Conservation (phyloP, 495 filamentous ascomycete species). For the Xylaria sp. region DNA sequence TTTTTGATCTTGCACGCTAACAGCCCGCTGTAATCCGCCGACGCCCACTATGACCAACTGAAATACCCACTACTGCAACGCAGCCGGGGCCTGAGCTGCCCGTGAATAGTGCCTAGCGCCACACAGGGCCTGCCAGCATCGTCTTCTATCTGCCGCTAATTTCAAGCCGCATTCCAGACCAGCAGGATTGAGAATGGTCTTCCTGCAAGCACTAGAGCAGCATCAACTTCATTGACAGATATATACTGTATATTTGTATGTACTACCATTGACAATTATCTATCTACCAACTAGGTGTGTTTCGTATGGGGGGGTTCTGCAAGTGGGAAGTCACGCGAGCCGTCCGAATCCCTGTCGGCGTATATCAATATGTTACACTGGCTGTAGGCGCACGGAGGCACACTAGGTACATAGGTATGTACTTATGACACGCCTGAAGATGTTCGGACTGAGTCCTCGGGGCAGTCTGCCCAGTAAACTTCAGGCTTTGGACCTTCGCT, state of each 20-base stretch:
- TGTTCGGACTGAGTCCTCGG: not conserved
- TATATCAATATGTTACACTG: not conserved
- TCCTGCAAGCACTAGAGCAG: slow-evolving; percentile 22
- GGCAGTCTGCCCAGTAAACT: not conserved
- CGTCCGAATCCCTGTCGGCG: not conserved
- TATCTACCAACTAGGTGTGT: slow-evolving; percentile 3
- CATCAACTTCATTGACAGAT: not conserved
- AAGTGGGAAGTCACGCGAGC: slow-evolving; percentile 14
- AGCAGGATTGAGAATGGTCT: not conserved
- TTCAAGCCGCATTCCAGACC: slow-evolving; percentile 23
- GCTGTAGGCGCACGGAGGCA: not conserved
- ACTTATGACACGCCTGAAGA: not conserved
- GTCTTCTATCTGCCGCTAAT: slow-evolving; percentile 25
- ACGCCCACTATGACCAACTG: slow-evolving; percentile 31
- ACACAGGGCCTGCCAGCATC: slow-evolving; percentile 1
- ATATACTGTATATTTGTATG: not conserved
- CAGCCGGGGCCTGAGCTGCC: not conserved
- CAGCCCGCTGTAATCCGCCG: slow-evolving; percentile 35
- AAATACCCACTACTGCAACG: slow-evolving; percentile 19
- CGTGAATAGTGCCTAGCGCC: not conserved
- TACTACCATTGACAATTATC: too few relatives aligned
- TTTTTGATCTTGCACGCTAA: slow-evolving; percentile 38
- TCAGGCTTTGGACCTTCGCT: not conserved
- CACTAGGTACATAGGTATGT: too few relatives aligned
- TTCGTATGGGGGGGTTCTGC: slow-evolving; percentile 13